phyloP scores from a whole-genome alignment of 495 filamentous ascomycete species.

The Aeminium ludgeri region DNA sequence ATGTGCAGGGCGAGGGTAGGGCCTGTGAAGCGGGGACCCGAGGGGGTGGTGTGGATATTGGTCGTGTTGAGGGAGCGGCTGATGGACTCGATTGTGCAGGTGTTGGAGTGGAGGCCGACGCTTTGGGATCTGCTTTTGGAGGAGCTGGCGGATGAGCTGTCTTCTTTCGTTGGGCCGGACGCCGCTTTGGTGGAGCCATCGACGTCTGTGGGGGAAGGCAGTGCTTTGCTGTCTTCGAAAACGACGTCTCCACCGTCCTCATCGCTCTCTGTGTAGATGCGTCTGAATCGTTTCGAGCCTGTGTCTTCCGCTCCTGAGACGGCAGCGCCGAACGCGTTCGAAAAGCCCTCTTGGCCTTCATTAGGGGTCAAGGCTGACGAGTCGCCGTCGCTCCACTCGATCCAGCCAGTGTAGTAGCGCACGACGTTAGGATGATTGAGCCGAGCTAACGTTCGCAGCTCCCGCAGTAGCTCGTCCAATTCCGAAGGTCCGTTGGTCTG shows the following conservation, averaged over 20 bases:
- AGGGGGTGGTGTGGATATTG: background rate
- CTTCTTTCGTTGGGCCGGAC: too few relatives aligned
- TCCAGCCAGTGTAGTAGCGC: conserved; percentile 25
- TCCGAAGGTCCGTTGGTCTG: conserved; percentile 16
- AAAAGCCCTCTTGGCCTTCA: too few relatives aligned
- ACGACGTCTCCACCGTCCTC: conserved; percentile 6
- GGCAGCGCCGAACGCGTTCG: background rate
- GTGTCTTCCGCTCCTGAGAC: background rate
- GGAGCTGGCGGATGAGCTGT: too few relatives aligned
- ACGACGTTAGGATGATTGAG: conserved; percentile 27
- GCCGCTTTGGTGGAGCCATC: too few relatives aligned
- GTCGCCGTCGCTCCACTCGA: conserved; percentile 17
- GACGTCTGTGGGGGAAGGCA: too few relatives aligned
- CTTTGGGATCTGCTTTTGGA: too few relatives aligned
- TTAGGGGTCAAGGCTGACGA: too few relatives aligned
- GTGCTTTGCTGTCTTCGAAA: conserved; percentile 14
- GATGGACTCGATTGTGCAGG: conserved; percentile 8
- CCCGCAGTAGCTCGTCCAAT: conserved; percentile 23
- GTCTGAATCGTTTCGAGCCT: background rate
- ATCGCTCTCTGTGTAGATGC: background rate
- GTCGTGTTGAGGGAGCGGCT: conserved; percentile 5
- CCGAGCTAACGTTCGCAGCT: conserved; percentile 21
- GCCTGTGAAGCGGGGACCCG: background rate
- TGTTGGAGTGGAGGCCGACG: too few relatives aligned
- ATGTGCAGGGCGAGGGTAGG: conserved; percentile 19